These are phyloP conservation scores for Herpotrichia juniperi DNA, from an alignment of 2,329 filamentous ascomycete genomes.

Conservation along the genomic window DNA sequence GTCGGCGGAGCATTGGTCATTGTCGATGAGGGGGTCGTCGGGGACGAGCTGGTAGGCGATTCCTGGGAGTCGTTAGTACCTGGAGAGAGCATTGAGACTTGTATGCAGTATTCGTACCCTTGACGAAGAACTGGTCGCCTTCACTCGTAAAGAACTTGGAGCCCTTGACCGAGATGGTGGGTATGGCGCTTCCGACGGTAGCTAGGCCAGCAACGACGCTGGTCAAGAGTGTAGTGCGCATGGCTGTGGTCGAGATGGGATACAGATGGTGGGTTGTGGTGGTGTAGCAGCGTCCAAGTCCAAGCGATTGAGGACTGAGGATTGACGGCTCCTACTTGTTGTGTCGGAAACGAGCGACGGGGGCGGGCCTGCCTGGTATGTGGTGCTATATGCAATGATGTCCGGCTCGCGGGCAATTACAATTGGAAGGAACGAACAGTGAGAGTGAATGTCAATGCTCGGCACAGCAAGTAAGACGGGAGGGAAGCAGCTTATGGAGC, in stretches of 20 bases:
- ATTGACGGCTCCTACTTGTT: neutral
- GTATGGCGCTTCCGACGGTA: slow-evolving; percentile 52
- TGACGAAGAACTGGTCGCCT: slow-evolving; percentile 83
- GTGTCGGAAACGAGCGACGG: neutral
- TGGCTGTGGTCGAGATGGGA: slow-evolving; percentile 8
- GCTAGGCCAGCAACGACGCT: slow-evolving; percentile 33
- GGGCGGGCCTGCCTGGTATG: neutral
- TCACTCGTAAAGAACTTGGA: slow-evolving; percentile 86
- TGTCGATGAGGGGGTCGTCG: slow-evolving; percentile 77
- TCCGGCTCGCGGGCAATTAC: neutral
- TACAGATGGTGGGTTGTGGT: neutral
- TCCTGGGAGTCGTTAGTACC: slow-evolving; percentile 53
- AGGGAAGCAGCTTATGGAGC: too few relatives aligned
- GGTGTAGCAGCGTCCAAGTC: neutral
- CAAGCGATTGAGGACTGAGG: neutral
- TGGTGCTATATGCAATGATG: too few relatives aligned
- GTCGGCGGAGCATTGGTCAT: slow-evolving; percentile 77
- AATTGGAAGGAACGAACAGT: neutral
- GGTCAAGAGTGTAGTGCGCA: slow-evolving; percentile 25
- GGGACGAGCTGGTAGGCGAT: slow-evolving; percentile 72
- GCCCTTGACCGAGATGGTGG: slow-evolving; percentile 67
- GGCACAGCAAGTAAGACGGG: neutral
- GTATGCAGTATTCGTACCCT: slow-evolving; percentile 64
- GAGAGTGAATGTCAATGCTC: neutral
- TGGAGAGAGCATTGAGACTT: too few relatives aligned